Conservation (phyloP, 768 basidiomycete genomes). For the Leucogyrophana mollusca region DNA sequence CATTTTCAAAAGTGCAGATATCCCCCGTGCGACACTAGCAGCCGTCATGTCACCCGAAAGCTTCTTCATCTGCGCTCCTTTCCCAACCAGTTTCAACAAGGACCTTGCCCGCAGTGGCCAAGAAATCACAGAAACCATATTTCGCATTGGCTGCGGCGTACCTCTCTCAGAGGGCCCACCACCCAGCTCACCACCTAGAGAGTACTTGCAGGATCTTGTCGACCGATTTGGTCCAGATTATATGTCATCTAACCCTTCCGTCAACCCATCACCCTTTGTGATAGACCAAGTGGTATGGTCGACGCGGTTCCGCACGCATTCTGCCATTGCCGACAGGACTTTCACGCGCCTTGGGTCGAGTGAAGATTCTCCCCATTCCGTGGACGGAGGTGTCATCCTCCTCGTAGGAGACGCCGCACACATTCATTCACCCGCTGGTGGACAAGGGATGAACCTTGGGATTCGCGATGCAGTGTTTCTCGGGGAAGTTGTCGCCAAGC, state of each 20-base stretch:
- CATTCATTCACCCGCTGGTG: slow-evolving; percentile 50
- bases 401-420: slow-evolving; percentile 50
- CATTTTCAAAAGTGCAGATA: slow-evolving; percentile 22
- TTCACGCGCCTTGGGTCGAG: slow-evolving; percentile 28
- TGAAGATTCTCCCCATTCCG: not conserved
- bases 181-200: slow-evolving; percentile 34
- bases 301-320: slow-evolving; percentile 46
- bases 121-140: slow-evolving; percentile 19
- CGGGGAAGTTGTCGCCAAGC: slow-evolving; percentile 33
- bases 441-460: slow-evolving; percentile 55
- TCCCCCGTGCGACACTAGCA: slow-evolving; percentile 9
- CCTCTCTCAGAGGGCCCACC: slow-evolving; percentile 33
- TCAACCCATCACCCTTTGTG: slow-evolving; percentile 29
- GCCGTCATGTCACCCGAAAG: slow-evolving; percentile 26
- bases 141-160: slow-evolving; percentile 41
- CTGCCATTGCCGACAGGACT: slow-evolving; percentile 40
- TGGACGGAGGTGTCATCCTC: slow-evolving; percentile 17
- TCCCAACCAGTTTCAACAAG: slow-evolving; percentile 31
- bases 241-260: slow-evolving; percentile 33
- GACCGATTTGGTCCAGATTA: slow-evolving; percentile 37
- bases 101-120: slow-evolving; percentile 11
- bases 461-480: slow-evolving; percentile 47
- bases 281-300: slow-evolving; percentile 43
- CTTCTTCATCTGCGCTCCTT: slow-evolving; percentile 34
- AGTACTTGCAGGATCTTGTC: slow-evolving; percentile 44